A percentile compares a stretch with the other conserved stretches of the same genome.
These are phyloP conservation scores for Adansonia digitata DNA, from an alignment of 345 rosid species.

Conservation along the genomic window DNA sequence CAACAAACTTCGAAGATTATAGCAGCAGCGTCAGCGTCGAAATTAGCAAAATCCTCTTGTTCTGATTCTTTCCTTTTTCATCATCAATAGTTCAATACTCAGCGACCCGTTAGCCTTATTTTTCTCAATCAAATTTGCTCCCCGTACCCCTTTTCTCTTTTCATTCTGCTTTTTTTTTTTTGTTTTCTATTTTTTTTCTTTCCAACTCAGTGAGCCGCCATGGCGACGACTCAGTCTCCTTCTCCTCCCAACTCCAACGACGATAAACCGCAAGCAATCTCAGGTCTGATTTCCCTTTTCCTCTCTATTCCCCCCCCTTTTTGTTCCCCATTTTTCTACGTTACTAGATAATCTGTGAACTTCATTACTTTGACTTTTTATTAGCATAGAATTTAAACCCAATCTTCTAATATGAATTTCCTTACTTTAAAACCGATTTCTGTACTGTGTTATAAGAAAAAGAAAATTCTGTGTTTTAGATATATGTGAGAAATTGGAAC, in stretches of 20 bases:
- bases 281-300: slow-evolving; percentile 23
- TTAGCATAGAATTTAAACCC: background rate
- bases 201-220: background rate
- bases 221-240: slow-evolving; percentile 36
- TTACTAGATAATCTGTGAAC: background rate
- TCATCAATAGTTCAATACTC: background rate
- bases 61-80: background rate
- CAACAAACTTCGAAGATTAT: too few relatives aligned
- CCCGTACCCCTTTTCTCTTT: background rate
- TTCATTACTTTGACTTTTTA: background rate
- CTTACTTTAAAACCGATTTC: background rate
- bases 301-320: background rate
- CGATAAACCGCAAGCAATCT: slow-evolving; percentile 22
- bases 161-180: background rate
- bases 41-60: background rate
- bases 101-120: background rate
- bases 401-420: background rate
- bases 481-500: too few relatives aligned
- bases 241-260: slow-evolving; percentile 24
- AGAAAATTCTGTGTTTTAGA: background rate
- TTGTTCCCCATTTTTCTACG: background rate
- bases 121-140: background rate
- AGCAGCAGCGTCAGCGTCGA: background rate
- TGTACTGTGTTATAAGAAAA: background rate
- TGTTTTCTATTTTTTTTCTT: background rate